Evolutionary conservation across 2,329 filamentous ascomycete genomes (phyloP).

Genomic region (Davidsoniella eucalypti): DNA sequence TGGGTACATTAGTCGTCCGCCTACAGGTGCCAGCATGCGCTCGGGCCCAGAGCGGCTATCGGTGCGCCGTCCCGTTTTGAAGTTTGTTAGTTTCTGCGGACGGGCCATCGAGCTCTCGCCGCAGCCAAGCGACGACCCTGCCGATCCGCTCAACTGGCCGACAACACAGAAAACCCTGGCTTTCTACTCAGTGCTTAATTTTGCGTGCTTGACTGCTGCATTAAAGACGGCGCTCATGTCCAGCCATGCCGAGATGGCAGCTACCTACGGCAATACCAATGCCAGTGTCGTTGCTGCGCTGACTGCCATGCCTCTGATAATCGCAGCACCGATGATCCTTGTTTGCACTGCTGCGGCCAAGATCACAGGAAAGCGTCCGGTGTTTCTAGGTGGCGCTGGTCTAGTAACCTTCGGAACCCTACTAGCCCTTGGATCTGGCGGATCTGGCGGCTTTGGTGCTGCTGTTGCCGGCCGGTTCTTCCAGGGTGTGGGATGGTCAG

Average conservation of each 20-base stretch:
- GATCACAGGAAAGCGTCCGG: slow-evolving; percentile 34
- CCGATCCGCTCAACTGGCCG: slow-evolving; percentile 43
- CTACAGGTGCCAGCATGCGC: not conserved
- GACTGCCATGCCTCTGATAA: slow-evolving; percentile 35
- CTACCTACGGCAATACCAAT: slow-evolving; percentile 28
- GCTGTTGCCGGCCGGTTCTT: slow-evolving; percentile 36
- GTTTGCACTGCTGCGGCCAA: slow-evolving; percentile 26
- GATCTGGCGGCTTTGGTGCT: slow-evolving; percentile 22
- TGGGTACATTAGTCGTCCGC: slow-evolving; percentile 2
- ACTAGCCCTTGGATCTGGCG: slow-evolving; percentile 31
- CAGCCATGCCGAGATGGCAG: slow-evolving; percentile 26
- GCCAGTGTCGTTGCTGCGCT: slow-evolving; percentile 28
- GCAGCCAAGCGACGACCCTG: slow-evolving; percentile 36
- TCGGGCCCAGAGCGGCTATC: not conserved
- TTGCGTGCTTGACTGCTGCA: slow-evolving; percentile 30
- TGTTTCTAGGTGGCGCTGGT: slow-evolving; percentile 31
- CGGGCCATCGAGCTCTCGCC: slow-evolving; percentile 31
- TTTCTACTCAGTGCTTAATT: slow-evolving; percentile 29
- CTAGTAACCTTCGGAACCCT: slow-evolving; percentile 32
- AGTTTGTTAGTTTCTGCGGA: slow-evolving; percentile 15
- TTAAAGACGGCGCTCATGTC: slow-evolving; percentile 39
- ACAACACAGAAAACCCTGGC: slow-evolving; percentile 34
- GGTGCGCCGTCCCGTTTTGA: not conserved
- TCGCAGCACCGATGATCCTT: slow-evolving; percentile 31
- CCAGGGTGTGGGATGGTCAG: slow-evolving; percentile 42